Percentiles rank a stretch among this genome's conserved stretches.
Conservation (phyloP, 2,329 filamentous ascomycete genomes). For the Hymenoscyphus occultus region DNA sequence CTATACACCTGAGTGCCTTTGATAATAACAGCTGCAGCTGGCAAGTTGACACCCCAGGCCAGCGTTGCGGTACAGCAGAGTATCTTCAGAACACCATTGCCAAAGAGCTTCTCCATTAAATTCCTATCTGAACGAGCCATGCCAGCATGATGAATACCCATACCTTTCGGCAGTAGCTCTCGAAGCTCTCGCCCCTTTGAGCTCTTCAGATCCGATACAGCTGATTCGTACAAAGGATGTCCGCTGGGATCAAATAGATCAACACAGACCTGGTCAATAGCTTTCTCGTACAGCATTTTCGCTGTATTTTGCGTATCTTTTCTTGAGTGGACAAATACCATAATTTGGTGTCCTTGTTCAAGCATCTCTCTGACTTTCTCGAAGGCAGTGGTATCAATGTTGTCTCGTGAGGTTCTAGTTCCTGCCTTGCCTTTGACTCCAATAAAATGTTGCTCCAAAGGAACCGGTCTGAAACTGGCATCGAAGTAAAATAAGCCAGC, state of each 20-base stretch:
- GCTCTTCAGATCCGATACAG: constrained; percentile 78
- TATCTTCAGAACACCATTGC: constrained; percentile 89
- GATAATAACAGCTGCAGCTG: constrained; percentile 93
- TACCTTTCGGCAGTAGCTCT: constrained; percentile 83
- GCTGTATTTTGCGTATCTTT: constrained; percentile 92
- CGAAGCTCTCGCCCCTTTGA: constrained; percentile 84
- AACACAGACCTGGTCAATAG: constrained; percentile 71
- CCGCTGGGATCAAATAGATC: constrained; percentile 79
- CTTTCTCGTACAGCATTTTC: constrained; percentile 81
- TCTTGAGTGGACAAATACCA: constrained; percentile 98
- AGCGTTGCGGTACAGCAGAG: constrained; percentile 97
- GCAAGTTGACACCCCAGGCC: constrained; percentile 98
- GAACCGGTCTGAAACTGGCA: constrained; percentile 90
- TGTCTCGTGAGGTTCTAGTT: constrained; percentile 77
- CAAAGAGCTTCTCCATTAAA: constrained; percentile 89
- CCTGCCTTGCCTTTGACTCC: constrained; percentile 91
- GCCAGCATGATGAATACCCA: constrained; percentile 94
- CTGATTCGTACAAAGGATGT: constrained; percentile 77
- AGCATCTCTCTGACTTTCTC: constrained; percentile 96
- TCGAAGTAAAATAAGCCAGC: constrained; percentile 97
- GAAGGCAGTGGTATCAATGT: constrained; percentile 81
- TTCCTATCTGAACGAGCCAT: constrained; percentile 95
- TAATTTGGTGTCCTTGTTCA: constrained; percentile 87
- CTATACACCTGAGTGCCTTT: constrained; percentile 98
- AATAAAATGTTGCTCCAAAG: constrained; percentile 94